These are phyloP conservation scores for Neofusicoccum laricinum DNA, from an alignment of 2,329 filamentous ascomycete genomes.

Conservation along the genomic window DNA sequence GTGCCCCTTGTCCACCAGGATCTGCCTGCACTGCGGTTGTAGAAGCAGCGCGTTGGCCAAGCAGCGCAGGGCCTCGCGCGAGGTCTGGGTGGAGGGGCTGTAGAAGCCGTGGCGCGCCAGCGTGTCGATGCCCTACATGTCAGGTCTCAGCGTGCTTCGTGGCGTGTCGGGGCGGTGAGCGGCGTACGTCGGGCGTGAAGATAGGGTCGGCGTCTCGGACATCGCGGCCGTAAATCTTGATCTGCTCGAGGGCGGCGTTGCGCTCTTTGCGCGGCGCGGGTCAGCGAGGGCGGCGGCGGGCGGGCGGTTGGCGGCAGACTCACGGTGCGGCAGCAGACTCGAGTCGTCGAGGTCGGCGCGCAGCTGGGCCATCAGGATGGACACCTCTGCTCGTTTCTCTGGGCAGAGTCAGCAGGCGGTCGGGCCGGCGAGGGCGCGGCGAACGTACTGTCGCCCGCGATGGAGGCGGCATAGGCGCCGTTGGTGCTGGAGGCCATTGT, in stretches of 20 bases:
- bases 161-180: slow-evolving; percentile 9
- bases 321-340: slow-evolving; percentile 60
- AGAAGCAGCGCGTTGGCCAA: slow-evolving; percentile 82
- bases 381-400: slow-evolving; percentile 70
- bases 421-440: background rate
- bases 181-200: slow-evolving; percentile 70
- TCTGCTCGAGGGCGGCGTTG: slow-evolving; percentile 55
- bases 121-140: slow-evolving; percentile 66
- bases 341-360: slow-evolving; percentile 60
- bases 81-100: slow-evolving; percentile 55
- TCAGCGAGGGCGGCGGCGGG: background rate
- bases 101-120: slow-evolving; percentile 73
- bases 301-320: slow-evolving; percentile 26
- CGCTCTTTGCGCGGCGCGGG: slow-evolving; percentile 51
- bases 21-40: slow-evolving; percentile 64
- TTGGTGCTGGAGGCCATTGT: slow-evolving; percentile 13
- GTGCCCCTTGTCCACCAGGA: slow-evolving; percentile 69
- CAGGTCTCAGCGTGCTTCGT: slow-evolving; percentile 9
- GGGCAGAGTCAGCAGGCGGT: slow-evolving; percentile 1
- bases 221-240: slow-evolving; percentile 77
- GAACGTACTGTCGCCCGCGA: slow-evolving; percentile 13
- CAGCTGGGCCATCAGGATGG: slow-evolving; percentile 60
- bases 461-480: slow-evolving; percentile 16
- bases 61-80: slow-evolving; percentile 74
- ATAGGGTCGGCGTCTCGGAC: slow-evolving; percentile 73